A percentile compares a stretch with the other conserved stretches of the same genome.
phyloP scores from a whole-genome alignment of 805 yeast genomes.

The Barnettozyma salicaria region DNA sequence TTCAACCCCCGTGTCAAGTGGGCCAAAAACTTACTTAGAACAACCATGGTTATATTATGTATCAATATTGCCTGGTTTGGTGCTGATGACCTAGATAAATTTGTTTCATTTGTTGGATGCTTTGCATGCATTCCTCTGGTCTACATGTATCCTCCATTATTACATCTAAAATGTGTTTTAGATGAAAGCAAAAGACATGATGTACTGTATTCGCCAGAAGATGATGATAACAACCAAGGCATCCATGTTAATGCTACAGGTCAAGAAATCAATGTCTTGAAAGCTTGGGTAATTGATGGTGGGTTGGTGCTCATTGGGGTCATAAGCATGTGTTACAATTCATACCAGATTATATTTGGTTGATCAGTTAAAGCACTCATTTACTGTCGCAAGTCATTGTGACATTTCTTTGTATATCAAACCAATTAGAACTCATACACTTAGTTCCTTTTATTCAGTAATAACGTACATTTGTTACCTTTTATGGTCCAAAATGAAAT shows the following conservation, averaged over 20 bases:
- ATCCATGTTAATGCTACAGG: neutral
- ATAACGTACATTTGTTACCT: no score
- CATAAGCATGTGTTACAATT: constrained; percentile 59
- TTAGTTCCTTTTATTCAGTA: no score
- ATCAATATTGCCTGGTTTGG: constrained; percentile 59
- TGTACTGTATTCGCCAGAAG: no score
- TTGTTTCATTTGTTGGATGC: constrained; percentile 78
- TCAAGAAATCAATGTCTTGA: constrained; percentile 29
- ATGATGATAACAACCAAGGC: neutral
- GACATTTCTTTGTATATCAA: no score
- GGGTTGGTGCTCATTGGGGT: constrained; percentile 50
- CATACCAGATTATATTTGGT: constrained; percentile 45
- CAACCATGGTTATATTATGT: constrained; percentile 46
- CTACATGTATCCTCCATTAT: constrained; percentile 78
- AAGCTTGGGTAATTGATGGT: constrained; percentile 37
- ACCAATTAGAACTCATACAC: no score
- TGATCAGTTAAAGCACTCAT: neutral
- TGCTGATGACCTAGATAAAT: constrained; percentile 60
- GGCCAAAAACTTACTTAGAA: constrained; percentile 57
- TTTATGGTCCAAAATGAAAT: no score
- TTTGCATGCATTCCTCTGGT: constrained; percentile 84
- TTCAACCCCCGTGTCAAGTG: constrained; percentile 48
- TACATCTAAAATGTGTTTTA: constrained; percentile 46
- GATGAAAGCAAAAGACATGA: constrained; percentile 1
- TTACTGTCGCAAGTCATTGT: no score